phyloP scores from a whole-genome alignment of 2,329 filamentous ascomycete genomes.

The Pseudodiploospora longispora region DNA sequence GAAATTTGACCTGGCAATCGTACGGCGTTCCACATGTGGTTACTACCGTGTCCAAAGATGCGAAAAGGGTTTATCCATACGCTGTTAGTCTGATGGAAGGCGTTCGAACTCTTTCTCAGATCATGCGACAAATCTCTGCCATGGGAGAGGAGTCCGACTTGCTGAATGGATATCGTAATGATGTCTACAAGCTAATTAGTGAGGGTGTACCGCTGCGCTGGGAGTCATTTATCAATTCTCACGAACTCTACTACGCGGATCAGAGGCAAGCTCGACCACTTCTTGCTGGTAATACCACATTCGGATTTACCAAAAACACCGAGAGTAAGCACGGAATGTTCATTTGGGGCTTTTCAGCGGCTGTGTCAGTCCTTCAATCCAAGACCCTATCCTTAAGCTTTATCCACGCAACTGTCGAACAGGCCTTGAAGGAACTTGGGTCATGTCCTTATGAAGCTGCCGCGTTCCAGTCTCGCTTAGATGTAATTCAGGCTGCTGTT shows the following conservation, averaged over 20 bases:
- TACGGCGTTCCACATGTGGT: constrained; percentile 92
- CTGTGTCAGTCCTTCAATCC: constrained; percentile 78
- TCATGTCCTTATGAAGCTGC: constrained; percentile 73
- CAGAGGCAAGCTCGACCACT: constrained; percentile 37
- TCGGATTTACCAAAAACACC: constrained; percentile 43
- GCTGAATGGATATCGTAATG: constrained; percentile 83
- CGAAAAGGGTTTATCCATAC: constrained; percentile 96
- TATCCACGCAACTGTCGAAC: constrained; percentile 75
- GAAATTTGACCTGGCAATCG: constrained; percentile 90
- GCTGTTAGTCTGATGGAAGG: constrained; percentile 98
- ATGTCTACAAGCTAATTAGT: constrained; percentile 72
- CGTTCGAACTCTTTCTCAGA: constrained; percentile 87
- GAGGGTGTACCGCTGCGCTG: constrained; percentile 88
- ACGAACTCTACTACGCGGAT: constrained; percentile 67
- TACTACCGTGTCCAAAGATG: constrained; percentile 93
- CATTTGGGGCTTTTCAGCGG: constrained; percentile 82
- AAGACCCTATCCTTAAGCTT: constrained; percentile 74
- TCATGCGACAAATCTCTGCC: constrained; percentile 69
- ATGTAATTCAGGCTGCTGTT: constrained; percentile 82
- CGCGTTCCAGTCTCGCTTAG: constrained; percentile 73
- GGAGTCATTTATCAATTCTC: constrained; percentile 97
- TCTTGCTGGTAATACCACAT: constrained; percentile 29
- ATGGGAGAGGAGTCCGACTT: constrained; percentile 86
- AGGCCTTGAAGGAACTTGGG: constrained; percentile 73
- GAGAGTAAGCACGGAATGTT: constrained; percentile 97